Evolutionary conservation across 768 basidiomycete species (phyloP).

Genomic region (Boletus tylopilopsis): DNA sequence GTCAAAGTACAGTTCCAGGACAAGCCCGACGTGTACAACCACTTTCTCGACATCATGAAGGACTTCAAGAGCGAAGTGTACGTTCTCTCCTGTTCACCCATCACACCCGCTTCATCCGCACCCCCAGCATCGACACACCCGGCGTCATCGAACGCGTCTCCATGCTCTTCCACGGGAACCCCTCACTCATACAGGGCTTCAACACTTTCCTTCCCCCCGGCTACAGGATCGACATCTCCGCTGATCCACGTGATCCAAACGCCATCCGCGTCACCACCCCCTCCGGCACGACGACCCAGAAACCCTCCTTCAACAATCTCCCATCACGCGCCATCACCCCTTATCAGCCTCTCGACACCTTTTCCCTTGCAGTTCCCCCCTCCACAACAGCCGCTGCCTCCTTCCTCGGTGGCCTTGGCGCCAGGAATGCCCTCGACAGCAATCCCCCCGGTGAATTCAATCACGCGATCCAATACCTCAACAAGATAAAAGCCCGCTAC

Average conservation of each 20-base stretch:
- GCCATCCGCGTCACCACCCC: constrained; percentile 83
- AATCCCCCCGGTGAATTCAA: constrained; percentile 72
- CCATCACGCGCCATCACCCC: constrained; percentile 55
- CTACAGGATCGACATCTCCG: constrained; percentile 86
- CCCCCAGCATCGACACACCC: constrained; percentile 86
- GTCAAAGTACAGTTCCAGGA: constrained; percentile 90
- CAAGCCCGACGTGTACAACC: constrained; percentile 91
- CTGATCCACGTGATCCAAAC: constrained; percentile 64
- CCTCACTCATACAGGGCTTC: constrained; percentile 90
- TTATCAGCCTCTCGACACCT: constrained; percentile 34
- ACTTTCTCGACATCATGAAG: constrained; percentile 97
- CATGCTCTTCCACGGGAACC: constrained; percentile 87
- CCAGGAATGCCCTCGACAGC: constrained; percentile 46
- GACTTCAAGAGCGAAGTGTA: constrained; percentile 96
- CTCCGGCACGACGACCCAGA: constrained; percentile 54
- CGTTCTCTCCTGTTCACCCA: constrained; percentile 32
- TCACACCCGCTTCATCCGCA: constrained; percentile 5
- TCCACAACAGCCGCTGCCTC: constrained; percentile 61
- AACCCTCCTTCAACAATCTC: neutral
- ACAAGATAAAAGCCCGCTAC: constrained; percentile 96
- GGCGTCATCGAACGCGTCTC: constrained; percentile 97
- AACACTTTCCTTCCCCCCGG: constrained; percentile 95
- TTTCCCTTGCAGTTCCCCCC: constrained; percentile 45
- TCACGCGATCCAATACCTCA: constrained; percentile 95
- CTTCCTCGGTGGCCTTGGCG: constrained; percentile 57